Base-by-base conservation (phyloP, 768 basidiomycete species). In the Calocera cornea region DNA sequence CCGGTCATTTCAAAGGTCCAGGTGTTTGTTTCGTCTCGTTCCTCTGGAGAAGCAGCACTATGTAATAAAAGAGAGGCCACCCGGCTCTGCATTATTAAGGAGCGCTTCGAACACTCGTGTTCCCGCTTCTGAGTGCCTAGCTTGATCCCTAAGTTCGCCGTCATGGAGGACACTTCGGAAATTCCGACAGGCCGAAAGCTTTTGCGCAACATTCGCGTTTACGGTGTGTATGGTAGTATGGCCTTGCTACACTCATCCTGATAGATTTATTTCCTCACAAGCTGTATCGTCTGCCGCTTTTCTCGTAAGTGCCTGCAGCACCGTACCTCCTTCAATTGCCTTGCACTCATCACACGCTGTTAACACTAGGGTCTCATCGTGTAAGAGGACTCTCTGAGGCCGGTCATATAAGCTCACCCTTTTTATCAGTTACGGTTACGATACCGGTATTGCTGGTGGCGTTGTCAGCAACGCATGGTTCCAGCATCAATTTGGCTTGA, bases 391-490 rank as follows among this genome's bases (percentile, higher is more conserved):
- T 60, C 54, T 27, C 14, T 29, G 54, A 60, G 10, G 19, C 7
- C 31, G 14, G 7, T 10, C 14, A 19, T 17, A 27, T 60, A 27
- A 60, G 7, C 44, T 47, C 44, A 47, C 3, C 11, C 5, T 17
- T 19, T 19, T 24, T 19, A 19, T 47, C 27, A 60, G 54, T 2
- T 60, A 60, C 31, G 54, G 54, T 10, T 60, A 60, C 31, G 54
- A 60, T 60, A 60, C 54, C 31, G 88, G 89, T 72, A 77, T 86
- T 64, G 84, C 82, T 44, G 85, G 85, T 31, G 89, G 88, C 66
- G 86, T 92, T 65, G 86, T 92, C 27, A 79, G 80, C 44, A 83
- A 85, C 34, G 64, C 71, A 0, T 84, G 84, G 74, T 92, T 92
- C 77, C 76, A 82, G 70, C 47, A 76, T 11, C 81, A 84, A 50